Percentiles rank a stretch among this genome's conserved stretches.
Conservation (phyloP, 2,329 filamentous ascomycete genomes). For the Diaporthe sp. region DNA sequence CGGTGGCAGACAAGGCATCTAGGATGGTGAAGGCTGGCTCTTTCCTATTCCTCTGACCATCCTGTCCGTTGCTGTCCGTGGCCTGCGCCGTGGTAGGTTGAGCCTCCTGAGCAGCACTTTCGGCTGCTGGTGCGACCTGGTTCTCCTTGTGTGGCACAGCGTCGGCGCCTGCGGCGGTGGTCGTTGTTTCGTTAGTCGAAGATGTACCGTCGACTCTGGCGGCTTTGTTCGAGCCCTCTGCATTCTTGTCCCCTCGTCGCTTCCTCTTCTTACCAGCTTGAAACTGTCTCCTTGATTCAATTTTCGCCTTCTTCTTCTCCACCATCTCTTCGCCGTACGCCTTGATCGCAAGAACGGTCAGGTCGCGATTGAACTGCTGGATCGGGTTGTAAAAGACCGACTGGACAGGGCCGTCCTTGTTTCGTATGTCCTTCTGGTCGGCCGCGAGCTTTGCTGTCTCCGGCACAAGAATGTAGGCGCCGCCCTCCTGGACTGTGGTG, state of each 20-base stretch:
- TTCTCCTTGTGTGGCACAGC: slow-evolving; percentile 16
- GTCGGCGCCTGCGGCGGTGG: slow-evolving; percentile 18
- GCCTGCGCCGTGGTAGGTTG: neutral
- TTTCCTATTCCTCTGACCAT: slow-evolving; percentile 30
- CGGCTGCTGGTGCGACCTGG: neutral
- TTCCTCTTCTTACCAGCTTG: slow-evolving; percentile 53
- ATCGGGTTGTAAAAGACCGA: slow-evolving; percentile 99
- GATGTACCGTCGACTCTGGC: slow-evolving; percentile 19
- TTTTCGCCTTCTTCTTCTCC: slow-evolving; percentile 35
- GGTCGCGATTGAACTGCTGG: slow-evolving; percentile 97
- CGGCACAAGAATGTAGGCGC: slow-evolving; percentile 67
- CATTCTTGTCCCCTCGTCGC: slow-evolving; percentile 49
- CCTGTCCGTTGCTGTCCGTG: neutral
- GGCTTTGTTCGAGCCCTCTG: slow-evolving; percentile 19
- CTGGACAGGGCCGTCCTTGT: slow-evolving; percentile 68
- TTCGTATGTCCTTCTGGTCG: slow-evolving; percentile 45
- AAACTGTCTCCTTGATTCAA: slow-evolving; percentile 57
- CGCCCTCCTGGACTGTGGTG: slow-evolving; percentile 64
- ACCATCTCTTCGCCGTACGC: slow-evolving; percentile 78
- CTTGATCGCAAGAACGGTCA: slow-evolving; percentile 92
- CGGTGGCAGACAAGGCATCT: slow-evolving; percentile 94
- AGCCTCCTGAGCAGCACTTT: neutral
- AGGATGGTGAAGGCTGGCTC: slow-evolving; percentile 80
- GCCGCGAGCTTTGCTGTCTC: slow-evolving; percentile 45
- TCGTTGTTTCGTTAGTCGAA: slow-evolving; percentile 15